Evolutionary conservation across 2,329 filamentous ascomycete genomes (phyloP), one percentile per base, ranked within the genome.

Genomic region (Byssothecium circinans): DNA sequence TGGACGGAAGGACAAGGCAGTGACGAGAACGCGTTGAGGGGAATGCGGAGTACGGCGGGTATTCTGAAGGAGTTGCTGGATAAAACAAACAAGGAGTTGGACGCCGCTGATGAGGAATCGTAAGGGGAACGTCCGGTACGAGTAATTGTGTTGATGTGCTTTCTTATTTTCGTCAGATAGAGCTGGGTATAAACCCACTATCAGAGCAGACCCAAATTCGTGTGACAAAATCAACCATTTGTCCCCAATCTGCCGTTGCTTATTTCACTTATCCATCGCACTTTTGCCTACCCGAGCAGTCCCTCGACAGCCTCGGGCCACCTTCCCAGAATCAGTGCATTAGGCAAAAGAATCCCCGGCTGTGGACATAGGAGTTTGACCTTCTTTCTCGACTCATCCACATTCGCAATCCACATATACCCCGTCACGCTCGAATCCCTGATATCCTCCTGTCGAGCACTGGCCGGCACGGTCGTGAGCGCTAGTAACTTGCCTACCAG

Each of bases 321-420:
- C 47, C 77, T 83, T 8, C 89, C 91, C 84, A 88, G 87, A 15
- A 97, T 78, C 62, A 97, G 76, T 4, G 92, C 91, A 64, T 86
- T 80, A 56, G 87, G 83, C 0, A 89, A 90, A 50, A 96, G 78
- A 49, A 88, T 81, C 2, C 91, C 91, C 43, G 88, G 88, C 52
- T 96, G 84, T 1, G 94, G 94, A 15, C 89, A 86, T 49, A 99
- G 75, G 17, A 97, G 78, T 64, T 89, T 87, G 25, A 96, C 78
- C 68, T 88, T 88, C 57, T 84, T 84, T 69, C 88, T 88, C 59
- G 87, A 86, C 64, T 89, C 88, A 64, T 99, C 91, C 3, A 97
- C 89, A 52, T 96, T 89, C 1, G 89, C 87, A 14, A 97, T 88
- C 64, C 96, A 96, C 23, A 96, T 81, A 64, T 95, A 99, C 0